These are phyloP conservation scores for Ettlia oleoabundans DNA, from an alignment of 139 green algal species.

Conservation along the genomic window DNA sequence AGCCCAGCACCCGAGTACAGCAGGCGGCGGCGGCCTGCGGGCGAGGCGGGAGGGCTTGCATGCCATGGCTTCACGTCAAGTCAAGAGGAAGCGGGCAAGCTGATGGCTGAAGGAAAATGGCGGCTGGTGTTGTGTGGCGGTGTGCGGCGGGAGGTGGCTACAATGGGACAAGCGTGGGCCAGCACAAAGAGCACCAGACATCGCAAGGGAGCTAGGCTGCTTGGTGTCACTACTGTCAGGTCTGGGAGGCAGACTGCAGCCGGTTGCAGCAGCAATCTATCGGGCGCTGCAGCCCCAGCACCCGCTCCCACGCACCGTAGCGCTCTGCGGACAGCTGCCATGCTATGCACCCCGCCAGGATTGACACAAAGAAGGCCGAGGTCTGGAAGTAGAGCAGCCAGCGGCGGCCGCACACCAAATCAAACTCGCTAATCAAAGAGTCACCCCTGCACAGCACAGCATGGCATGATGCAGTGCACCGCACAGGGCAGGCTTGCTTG, in stretches of 20 bases:
- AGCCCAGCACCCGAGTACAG: conserved; percentile 26
- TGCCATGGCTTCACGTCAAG: not conserved
- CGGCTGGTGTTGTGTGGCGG: not conserved
- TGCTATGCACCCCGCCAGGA: conserved; percentile 57
- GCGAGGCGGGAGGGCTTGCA: no score
- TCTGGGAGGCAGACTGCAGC: no score
- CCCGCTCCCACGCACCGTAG: conserved; percentile 31
- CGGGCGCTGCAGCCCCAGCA: not conserved
- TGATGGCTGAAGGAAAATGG: not conserved
- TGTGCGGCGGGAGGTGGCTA: not conserved
- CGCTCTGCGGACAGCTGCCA: conserved; percentile 51
- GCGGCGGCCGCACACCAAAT: conserved; percentile 59
- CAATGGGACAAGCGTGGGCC: not conserved
- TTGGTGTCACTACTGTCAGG: no score
- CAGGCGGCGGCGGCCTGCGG: conserved; percentile 31
- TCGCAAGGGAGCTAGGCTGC: not conserved
- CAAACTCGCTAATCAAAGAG: conserved; percentile 60
- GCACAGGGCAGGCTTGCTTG: not conserved
- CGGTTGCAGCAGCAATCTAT: no score
- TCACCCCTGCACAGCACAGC: not conserved
- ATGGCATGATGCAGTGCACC: not conserved
- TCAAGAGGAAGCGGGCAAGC: no score
- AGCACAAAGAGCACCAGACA: not conserved
- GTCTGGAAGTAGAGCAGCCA: conserved; percentile 60
- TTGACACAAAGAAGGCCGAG: conserved; percentile 68